Conservation (phyloP, 257 asterid species). For the Capsicum baccatum region DNA sequence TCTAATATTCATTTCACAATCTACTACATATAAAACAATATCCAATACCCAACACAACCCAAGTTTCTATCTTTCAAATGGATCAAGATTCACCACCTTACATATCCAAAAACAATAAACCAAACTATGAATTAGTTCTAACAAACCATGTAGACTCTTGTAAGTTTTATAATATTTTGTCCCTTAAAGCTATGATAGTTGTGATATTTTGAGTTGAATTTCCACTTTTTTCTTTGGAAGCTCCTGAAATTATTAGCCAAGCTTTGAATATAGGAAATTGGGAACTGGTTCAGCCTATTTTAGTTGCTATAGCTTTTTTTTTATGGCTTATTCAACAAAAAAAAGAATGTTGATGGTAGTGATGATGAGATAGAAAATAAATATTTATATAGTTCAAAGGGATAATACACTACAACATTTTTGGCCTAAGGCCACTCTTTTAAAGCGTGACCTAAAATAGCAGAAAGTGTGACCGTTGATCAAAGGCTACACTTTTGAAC, state of each 20-base stretch:
- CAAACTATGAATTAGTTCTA: constrained; percentile 23
- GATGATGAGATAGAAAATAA: constrained; percentile 41
- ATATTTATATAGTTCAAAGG: constrained; percentile 11
- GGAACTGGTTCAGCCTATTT: constrained; percentile 87
- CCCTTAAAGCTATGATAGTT: constrained; percentile 59
- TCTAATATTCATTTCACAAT: too few species aligned
- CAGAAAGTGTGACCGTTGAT: too few species aligned
- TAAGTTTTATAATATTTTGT: constrained; percentile 51
- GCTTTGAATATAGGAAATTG: constrained; percentile 61
- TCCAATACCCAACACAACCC: too few species aligned
- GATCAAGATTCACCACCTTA: background rate
- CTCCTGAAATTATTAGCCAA: constrained; percentile 33
- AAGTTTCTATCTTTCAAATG: too few species aligned
- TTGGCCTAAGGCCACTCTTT: too few species aligned
- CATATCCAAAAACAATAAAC: constrained; percentile 40
- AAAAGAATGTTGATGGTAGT: constrained; percentile 49
- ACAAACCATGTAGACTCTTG: constrained; percentile 47
- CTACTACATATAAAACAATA: too few species aligned
- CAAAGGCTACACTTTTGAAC: too few species aligned
- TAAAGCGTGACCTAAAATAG: too few species aligned
- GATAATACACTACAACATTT: too few species aligned
- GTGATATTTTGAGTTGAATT: constrained; percentile 54
- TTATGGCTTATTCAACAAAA: constrained; percentile 81
- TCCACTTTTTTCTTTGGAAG: constrained; percentile 66
- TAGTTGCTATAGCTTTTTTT: constrained; percentile 90